Evolutionary conservation across 2,329 filamentous ascomycete species (phyloP), one percentile per base, ranked within the genome.

Genomic region (Dendrostoma leiphaemia): DNA sequence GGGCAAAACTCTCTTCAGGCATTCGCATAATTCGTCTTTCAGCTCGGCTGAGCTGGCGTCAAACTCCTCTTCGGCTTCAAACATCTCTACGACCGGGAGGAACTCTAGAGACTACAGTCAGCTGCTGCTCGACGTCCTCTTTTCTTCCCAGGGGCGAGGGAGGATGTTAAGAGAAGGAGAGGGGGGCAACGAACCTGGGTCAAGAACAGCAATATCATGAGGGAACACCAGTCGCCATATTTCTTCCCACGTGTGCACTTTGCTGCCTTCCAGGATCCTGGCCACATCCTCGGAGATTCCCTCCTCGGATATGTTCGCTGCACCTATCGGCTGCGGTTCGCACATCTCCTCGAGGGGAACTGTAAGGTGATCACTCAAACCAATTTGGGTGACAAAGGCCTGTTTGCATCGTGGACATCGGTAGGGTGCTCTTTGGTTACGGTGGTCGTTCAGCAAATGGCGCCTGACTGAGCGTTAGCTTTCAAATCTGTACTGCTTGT

Each of bases 331-430:
- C 8, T 32, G 41, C 6, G 48, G 37, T 8, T 58, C 52, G 21
- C 56, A 58, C 44, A 58, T 55, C n/a, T 58, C 31, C 9, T 58
- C 52, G 32, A 38, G 24, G 15, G 56, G 52, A 21, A 58, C 56
- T 38, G 38, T 55, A 2, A 58, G 45, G 19, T 58, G 56, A 8
- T 46, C 44, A 24, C 35, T 38, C 48, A 58, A 21, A 9, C 43
- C 56, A 35, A 8, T 40, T 4, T 48, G 37, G 10, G 12, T 46
- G 15, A 23, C 26, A 12, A 58, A 58, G 7, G 41, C 43, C 15
- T 31, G 45, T n/a, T 55, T 51, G 38, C 56, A 58, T 7, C 56
- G 52, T 13, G 52, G 56, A 17, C 56, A 58, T n/a, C 45, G 31
- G 24, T 49, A 38, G 1, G 52, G 23, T 15, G 48, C 31, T 23